Evolutionary conservation across 2,329 filamentous ascomycete species (phyloP).

Genomic region (Fusarium burgessii): DNA sequence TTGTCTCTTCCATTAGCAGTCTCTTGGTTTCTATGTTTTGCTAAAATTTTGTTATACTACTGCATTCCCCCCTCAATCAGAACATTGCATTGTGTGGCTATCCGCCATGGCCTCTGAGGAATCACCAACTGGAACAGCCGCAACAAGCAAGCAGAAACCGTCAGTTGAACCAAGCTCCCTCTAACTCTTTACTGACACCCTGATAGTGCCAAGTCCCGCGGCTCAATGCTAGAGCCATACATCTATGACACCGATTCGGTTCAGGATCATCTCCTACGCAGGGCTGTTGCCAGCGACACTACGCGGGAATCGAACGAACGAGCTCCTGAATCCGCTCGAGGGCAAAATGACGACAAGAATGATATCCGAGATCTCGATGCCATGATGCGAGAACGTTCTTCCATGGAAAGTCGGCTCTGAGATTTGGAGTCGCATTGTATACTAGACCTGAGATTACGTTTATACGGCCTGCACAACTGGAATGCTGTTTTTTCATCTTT

Average conservation of each 20-base stretch:
- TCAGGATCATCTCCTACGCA: constrained; percentile 2
- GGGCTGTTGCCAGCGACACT: neutral
- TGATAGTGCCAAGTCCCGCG: neutral
- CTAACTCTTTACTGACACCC: neutral
- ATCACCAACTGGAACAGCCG: neutral
- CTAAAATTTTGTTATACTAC: no score
- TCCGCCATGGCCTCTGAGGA: neutral
- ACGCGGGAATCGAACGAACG: neutral
- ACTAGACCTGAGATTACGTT: neutral
- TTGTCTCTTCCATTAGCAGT: neutral
- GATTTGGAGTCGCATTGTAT: neutral
- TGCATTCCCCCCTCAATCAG: neutral
- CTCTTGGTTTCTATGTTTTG: no score
- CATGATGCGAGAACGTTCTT: neutral
- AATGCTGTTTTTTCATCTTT: no score
- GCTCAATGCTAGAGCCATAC: constrained; percentile 4
- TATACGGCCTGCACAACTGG: neutral
- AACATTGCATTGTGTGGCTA: neutral
- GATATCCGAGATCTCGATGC: neutral
- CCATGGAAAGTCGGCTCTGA: neutral
- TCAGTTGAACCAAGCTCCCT: neutral
- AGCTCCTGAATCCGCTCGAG: neutral
- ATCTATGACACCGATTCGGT: constrained; percentile 18
- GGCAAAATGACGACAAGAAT: neutral
- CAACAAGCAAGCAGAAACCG: neutral